Evolutionary conservation across 257 asterid species (phyloP).

Genomic region (Agastache rugosa): DNA sequence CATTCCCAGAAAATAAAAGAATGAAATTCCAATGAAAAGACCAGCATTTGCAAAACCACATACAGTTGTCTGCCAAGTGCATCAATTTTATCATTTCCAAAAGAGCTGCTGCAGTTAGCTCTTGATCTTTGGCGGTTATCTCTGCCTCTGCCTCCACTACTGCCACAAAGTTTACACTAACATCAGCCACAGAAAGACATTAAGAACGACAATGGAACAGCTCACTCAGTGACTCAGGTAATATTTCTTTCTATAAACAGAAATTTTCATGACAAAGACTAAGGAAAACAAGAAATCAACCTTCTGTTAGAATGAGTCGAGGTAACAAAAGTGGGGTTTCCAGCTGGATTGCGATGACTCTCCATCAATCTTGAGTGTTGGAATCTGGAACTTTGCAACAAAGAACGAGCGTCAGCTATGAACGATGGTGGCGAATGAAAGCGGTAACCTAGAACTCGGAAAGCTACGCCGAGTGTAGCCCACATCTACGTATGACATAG

Average conservation of each 20-base stretch:
- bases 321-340: constrained; percentile 48
- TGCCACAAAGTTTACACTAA: constrained; percentile 27
- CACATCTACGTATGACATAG: constrained; percentile 29
- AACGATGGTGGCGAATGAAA: constrained; percentile 33
- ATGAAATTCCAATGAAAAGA: constrained; percentile 4
- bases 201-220: background rate
- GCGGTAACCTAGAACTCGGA: constrained; percentile 50
- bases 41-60: constrained; percentile 33
- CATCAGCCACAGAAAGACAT: constrained; percentile 6
- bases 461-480: constrained; percentile 30
- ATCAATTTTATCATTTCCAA: constrained; percentile 69
- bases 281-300: constrained; percentile 33
- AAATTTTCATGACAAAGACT: background rate
- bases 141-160: constrained; percentile 60
- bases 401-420: constrained; percentile 32
- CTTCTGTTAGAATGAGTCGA: constrained; percentile 53
- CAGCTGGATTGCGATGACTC: constrained; percentile 23
- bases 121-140: constrained; percentile 49
- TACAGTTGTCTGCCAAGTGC: constrained; percentile 86
- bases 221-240: background rate
- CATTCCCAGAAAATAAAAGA: background rate
- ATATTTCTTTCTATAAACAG: background rate
- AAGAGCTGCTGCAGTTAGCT: constrained; percentile 49
- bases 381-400: constrained; percentile 27
- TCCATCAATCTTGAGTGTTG: constrained; percentile 53